Conservation (phyloP, 23 red algal genomes). For the Pyropia yezoensis region DNA sequence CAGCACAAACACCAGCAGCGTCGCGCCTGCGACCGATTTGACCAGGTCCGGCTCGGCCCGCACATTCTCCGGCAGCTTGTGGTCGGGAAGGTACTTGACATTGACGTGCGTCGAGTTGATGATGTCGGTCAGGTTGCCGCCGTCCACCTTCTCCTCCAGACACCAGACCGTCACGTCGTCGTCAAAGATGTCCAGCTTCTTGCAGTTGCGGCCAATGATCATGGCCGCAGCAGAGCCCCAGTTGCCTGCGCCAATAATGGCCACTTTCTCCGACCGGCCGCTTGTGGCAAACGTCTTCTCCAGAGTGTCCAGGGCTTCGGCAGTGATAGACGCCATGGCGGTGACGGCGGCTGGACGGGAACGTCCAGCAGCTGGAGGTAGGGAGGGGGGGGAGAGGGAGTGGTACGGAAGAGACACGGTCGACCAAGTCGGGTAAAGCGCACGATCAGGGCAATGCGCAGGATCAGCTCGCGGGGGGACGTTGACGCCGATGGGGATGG, state of each 20-base stretch:
- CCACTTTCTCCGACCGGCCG: constrained; percentile 14
- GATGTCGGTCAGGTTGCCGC: constrained; percentile 71
- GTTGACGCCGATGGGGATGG: too few species aligned
- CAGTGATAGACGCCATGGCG: too few species aligned
- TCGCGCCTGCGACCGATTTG: constrained; percentile 32
- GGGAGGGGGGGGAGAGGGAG: too few species aligned
- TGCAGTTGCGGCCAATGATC: constrained; percentile 60
- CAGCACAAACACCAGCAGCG: constrained; percentile 75
- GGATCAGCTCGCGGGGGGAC: too few species aligned
- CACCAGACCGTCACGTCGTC: constrained; percentile 73
- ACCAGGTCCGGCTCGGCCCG: constrained; percentile 63
- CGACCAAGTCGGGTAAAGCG: too few species aligned
- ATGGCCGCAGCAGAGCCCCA: constrained; percentile 71
- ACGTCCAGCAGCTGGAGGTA: too few species aligned
- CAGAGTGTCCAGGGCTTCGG: too few species aligned
- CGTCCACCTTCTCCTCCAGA: constrained; percentile 66
- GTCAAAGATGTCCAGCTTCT: constrained; percentile 38
- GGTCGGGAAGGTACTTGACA: constrained; percentile 85
- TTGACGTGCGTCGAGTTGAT: constrained; percentile 80
- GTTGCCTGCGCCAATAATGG: constrained; percentile 77
- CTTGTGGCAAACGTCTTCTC: too few species aligned
- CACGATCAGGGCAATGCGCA: too few species aligned
- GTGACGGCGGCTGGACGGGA: too few species aligned
- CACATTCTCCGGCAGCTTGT: constrained; percentile 82
- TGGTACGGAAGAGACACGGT: too few species aligned